These are phyloP conservation scores for Scheffersomyces quercinus DNA, from an alignment of 1,139 yeast species.

Conservation along the genomic window DNA sequence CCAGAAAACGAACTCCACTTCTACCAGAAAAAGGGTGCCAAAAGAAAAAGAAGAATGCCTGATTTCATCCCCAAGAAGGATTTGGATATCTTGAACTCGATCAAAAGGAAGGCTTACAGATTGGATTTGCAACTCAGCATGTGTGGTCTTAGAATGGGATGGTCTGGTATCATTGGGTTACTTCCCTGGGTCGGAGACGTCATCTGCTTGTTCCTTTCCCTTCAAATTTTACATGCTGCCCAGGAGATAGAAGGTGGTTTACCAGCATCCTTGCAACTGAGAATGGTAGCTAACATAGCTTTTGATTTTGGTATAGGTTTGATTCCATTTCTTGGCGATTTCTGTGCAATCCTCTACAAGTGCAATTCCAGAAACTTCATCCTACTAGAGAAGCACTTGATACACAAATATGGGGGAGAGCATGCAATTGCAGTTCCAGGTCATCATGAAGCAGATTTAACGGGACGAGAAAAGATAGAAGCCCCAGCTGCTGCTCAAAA, in stretches of 20 bases:
- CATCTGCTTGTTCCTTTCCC: constrained; percentile 51
- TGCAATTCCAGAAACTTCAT: constrained; percentile 74
- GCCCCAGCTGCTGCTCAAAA: too few relatives aligned
- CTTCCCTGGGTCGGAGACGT: constrained; percentile 67
- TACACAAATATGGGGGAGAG: constrained; percentile 33
- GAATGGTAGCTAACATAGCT: constrained; percentile 60
- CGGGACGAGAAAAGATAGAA: too few relatives aligned
- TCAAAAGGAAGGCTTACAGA: constrained; percentile 62
- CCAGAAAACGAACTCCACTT: constrained; percentile 48
- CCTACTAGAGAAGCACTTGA: constrained; percentile 57
- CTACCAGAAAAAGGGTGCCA: constrained; percentile 49
- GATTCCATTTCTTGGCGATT: constrained; percentile 72
- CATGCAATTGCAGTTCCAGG: too few relatives aligned
- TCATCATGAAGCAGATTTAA: too few relatives aligned
- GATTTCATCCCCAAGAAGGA: constrained; percentile 56
- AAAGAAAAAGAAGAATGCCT: constrained; percentile 52
- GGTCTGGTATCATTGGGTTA: constrained; percentile 71
- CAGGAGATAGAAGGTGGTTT: constrained; percentile 63
- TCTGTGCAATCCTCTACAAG: constrained; percentile 67
- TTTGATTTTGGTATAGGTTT: constrained; percentile 71
- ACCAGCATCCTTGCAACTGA: constrained; percentile 46
- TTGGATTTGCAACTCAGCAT: constrained; percentile 62
- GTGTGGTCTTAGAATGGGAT: constrained; percentile 69
- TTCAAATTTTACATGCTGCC: constrained; percentile 52
- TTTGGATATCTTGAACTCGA: constrained; percentile 49